Percentiles rank a stretch among this genome's conserved stretches.
Conservation (phyloP, 306 rosid genomes). For the Medicago lupulina region DNA sequence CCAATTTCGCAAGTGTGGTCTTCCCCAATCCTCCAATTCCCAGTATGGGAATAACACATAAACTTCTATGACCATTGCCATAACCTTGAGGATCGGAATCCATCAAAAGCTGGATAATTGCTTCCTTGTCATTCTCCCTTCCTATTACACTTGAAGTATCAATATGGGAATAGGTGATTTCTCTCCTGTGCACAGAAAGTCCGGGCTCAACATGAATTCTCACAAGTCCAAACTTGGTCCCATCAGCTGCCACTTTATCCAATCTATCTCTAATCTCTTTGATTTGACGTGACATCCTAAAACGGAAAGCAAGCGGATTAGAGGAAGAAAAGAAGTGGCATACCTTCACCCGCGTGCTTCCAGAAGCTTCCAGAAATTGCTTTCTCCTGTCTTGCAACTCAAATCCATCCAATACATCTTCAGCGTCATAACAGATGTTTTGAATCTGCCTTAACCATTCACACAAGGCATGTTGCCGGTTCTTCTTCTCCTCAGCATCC, state of each 20-base stretch:
- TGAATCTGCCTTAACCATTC: background rate
- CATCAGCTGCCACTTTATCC: constrained; percentile 11
- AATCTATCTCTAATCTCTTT: background rate
- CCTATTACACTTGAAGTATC: background rate
- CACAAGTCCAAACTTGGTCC: background rate
- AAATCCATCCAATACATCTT: background rate
- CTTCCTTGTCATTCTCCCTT: background rate
- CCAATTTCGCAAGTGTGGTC: constrained; percentile 15
- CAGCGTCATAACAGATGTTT: background rate
- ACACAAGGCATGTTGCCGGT: background rate
- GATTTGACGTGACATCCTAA: background rate
- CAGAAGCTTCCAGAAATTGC: background rate
- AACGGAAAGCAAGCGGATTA: background rate
- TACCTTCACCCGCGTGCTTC: background rate
- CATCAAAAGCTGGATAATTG: background rate
- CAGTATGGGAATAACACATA: constrained; percentile 11
- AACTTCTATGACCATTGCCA: background rate
- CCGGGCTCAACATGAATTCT: background rate
- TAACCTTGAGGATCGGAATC: background rate
- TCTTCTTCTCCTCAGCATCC: background rate
- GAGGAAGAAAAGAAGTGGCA: background rate
- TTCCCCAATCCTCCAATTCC: constrained; percentile 19
- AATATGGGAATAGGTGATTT: background rate
- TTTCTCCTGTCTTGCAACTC: background rate
- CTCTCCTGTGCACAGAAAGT: background rate